Evolutionary conservation across 2,329 filamentous ascomycete species (phyloP), one percentile per base, ranked within the genome.

Genomic region (Xylariaceae sp.): DNA sequence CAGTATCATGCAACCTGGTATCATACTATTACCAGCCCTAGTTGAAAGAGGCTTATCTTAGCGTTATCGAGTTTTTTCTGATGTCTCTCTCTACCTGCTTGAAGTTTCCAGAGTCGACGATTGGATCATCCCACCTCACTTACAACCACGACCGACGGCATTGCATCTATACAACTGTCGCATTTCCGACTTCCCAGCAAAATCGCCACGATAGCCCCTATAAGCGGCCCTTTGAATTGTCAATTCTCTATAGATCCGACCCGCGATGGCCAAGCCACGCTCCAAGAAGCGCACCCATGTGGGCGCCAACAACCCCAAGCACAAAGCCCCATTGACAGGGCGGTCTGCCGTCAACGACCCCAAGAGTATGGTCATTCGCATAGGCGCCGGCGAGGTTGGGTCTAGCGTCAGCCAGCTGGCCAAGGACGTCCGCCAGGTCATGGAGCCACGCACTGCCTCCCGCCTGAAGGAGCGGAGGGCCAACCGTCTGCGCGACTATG

Each of bases 321-420:
- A 75, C 54, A 72, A 78, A 61, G 62, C 75, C 62, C 60, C 72
- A 56, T 57, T 75, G 62, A 74, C 77, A 39, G 78, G 81, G 49
- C 82, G 84, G 69, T 79, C 82, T 51, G 80, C 83, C 19, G 77
- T 80, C 46, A 82, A 84, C 57, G 79, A 84, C 45, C 94, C 94
- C 32, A 96, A 96, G 78, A 95, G 87, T 68, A 96, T 99, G 92
- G 92, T 99, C 51, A 96, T 99, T 70, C 89, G 94, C 60, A 91
- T 96, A 63, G 94, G 94, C 62, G 92, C 91, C 61, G 88, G 90
- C 62, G 89, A 96, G 66, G 90, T 99, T 45, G 94, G 94, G 50
- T 83, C 89, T 52, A 95, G 88, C 68, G 81, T 99, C 62, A 92
- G 86, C 67, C 91, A 97, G 72, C 76, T 99, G 60, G 91, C 92